Conservation (phyloP, 176 grass and related monocot species). For the Oryza glaberrima region DNA sequence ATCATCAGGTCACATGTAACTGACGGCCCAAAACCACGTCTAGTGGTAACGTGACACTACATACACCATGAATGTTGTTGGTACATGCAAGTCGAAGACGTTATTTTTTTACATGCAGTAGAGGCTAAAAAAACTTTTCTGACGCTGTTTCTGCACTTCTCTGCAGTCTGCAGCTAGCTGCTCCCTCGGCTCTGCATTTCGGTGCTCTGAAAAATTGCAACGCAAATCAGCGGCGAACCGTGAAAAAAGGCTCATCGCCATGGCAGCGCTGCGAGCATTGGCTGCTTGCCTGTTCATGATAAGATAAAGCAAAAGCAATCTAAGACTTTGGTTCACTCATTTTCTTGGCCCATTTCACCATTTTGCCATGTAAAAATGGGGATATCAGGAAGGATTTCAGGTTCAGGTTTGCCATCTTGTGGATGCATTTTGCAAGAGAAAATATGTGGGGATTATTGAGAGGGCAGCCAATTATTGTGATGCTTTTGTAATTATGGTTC, state of each 20-base stretch:
- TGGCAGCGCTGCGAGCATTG: slow-evolving; percentile 20
- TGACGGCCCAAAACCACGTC: slow-evolving; percentile 40
- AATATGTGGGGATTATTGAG: neutral
- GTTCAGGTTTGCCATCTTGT: neutral
- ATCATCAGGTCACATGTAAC: slow-evolving; percentile 49
- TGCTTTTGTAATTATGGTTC: slow-evolving; percentile 23
- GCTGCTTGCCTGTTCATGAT: neutral
- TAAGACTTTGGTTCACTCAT: neutral
- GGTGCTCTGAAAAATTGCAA: neutral
- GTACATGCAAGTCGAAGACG: neutral
- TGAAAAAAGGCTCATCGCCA: neutral
- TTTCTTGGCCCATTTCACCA: neutral
- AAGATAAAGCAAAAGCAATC: neutral
- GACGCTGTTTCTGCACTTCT: neutral
- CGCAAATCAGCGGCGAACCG: neutral
- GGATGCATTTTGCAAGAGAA: slow-evolving; percentile 12
- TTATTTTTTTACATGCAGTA: neutral
- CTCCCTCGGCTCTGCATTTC: neutral
- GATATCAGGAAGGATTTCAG: neutral
- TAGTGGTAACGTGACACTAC: slow-evolving; percentile 1
- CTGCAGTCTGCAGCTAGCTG: neutral
- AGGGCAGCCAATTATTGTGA: slow-evolving; percentile 18
- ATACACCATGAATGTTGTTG: slow-evolving; percentile 40
- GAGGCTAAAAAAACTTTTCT: neutral
- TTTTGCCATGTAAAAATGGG: neutral